Base-by-base conservation (phyloP, 83 land plant species). In the Isoetes engelmannii region DNA sequence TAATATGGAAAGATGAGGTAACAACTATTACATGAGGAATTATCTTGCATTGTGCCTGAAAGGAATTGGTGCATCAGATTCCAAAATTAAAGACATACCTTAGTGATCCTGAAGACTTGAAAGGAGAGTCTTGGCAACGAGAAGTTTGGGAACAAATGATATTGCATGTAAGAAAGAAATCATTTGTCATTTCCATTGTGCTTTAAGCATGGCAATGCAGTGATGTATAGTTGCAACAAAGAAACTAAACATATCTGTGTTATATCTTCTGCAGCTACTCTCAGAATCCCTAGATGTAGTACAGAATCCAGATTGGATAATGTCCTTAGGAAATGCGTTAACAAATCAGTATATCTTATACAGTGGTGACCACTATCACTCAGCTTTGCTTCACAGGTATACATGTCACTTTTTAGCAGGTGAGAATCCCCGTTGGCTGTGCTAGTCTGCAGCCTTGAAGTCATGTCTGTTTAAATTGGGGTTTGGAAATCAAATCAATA, bases 1-100 rank as follows among this genome's bases (percentile, higher is more conserved):
- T 86, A 58, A 81, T 90, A 63, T 94, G 92, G 98, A 88, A 90
- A 72, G 98, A 90, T 77, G 98, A 94, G 98, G 98, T 94, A 53
- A 53, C 55, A 12, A 53, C 55, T 53, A 15, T 13, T 13, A 53
- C 55, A 53, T 2, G 2, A 28, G 0, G 37, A 28, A 28, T 28
- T 28, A 28, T 28, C 37, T 28, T 28, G 37, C 37, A 28, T 28
- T 28, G 2, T 28, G 37, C 37, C 37, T 28, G 37, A 28, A 28
- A 28, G 0, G 37, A 28, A 20, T 65, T 73, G 6, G 20, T 72
- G 46, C 19, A 37, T 21, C 20, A 93, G 98, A 88, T 93, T 66
- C 98, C 98, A 15, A 93, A 93, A 85, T 79, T 93, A 81, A 87
- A 86, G 81, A 84, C 96, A 43, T 90, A 87, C 83, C 76, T 93